Base-by-base conservation (phyloP, 177 flowering plant genomes). In the Telopea speciosissima region DNA sequence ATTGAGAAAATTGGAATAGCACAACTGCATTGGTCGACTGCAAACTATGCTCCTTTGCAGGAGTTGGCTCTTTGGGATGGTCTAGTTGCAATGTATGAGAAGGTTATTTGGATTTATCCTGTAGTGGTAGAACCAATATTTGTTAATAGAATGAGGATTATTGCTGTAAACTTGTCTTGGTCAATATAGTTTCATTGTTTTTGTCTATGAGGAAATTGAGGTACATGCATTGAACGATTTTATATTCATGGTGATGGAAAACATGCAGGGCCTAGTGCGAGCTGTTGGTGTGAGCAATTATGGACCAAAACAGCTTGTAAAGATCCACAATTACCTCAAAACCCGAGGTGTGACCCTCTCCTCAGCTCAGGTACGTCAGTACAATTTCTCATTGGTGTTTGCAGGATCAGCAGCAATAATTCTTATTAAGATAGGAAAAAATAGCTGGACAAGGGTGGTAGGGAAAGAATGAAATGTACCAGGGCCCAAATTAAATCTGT, bases 261-360 rank as follows among this genome's bases (percentile, higher is more conserved):
- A 56, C 19, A 17, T 78, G 72, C 77, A 94, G 98, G 95, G 98
- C 64, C 81, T 94, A 68, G 98, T 94, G 78, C 84, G 74, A 67
- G 98, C 92, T 40, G 97, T 94, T 82, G 97, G 98, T 62, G 97
- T 94, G 59, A 94, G 98, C 88, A 94, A 94, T 74, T 94, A 89
- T 56, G 98, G 98, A 68, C 97, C 98, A 70, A 88, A 89, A 62
- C 97, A 92, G 82, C 96, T 94, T 23, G 65, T 88, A 54, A 94
- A 82, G 83, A 83, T 90, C 45, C 73, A 89, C 60, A 81, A 85
- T 68, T 90, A 90, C 79, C 92, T 92, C 52, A 81, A 85, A 68
- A 77, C 78, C 66, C 84, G 95, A 33, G 96, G 93, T 63, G 92
- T 93, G 68, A 93, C 98, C 14, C 80, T 93, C 11, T 83, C 86